phyloP scores from a whole-genome alignment of 495 filamentous ascomycete genomes.

The Aspergillus cavernicola region DNA sequence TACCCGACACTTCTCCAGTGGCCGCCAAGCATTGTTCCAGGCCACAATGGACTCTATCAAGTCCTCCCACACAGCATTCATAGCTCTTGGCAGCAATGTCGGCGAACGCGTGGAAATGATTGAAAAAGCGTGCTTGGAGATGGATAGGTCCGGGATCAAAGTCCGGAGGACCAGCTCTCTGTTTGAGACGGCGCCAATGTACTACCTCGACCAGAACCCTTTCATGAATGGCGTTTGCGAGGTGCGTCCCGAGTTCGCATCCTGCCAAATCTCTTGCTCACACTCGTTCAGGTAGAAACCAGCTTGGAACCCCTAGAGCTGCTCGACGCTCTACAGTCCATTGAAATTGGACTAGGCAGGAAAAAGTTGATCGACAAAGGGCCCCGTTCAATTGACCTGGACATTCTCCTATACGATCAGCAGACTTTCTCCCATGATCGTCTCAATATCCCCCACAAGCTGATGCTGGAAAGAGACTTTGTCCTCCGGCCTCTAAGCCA shows the following conservation, averaged over 20 bases:
- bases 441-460: constrained; percentile 77
- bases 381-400: constrained; percentile 87
- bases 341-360: constrained; percentile 75
- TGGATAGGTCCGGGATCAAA: constrained; percentile 66
- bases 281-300: constrained; percentile 69
- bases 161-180: constrained; percentile 79
- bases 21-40: constrained; percentile 14
- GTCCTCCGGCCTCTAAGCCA: constrained; percentile 87
- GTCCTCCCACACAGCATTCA: constrained; percentile 57
- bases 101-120: constrained; percentile 83
- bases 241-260: constrained; percentile 42
- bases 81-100: constrained; percentile 91
- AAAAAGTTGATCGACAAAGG: constrained; percentile 88
- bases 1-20: constrained; percentile 26
- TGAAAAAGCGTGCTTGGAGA: constrained; percentile 71
- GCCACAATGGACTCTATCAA: constrained; percentile 25
- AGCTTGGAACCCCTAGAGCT: constrained; percentile 68
- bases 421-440: constrained; percentile 60
- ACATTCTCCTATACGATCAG: constrained; percentile 85
- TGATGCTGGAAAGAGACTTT: constrained; percentile 90
- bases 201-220: constrained; percentile 78
- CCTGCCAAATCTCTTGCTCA: neutral
- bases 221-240: constrained; percentile 95
- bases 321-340: constrained; percentile 73
- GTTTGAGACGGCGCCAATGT: constrained; percentile 96